Conservation (phyloP, 1,284 basidiomycete genomes). For the Mycena citricolor region DNA sequence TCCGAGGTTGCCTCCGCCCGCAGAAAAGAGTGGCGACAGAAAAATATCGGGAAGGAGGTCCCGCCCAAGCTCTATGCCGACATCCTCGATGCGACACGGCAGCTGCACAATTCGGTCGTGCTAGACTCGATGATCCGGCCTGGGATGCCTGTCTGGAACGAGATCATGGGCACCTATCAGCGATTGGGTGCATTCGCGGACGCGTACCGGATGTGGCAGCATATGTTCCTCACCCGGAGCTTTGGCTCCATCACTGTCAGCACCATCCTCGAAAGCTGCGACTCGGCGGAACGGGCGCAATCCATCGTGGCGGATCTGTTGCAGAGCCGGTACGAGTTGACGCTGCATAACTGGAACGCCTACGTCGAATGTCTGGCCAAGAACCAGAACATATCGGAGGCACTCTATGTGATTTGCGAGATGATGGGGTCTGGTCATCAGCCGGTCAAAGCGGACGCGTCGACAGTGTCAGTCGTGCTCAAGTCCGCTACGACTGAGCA, state of each 20-base stretch:
- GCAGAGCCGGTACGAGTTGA: constrained; percentile 51
- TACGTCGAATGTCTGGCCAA: constrained; percentile 90
- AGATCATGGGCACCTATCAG: constrained; percentile 90
- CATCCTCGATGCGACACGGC: constrained; percentile 54
- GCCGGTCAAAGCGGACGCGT: constrained; percentile 45
- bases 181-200: constrained; percentile 69
- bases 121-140: constrained; percentile 76
- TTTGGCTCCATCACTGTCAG: constrained; percentile 71
- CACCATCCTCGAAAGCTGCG: constrained; percentile 85
- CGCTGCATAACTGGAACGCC: constrained; percentile 70
- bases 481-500: constrained; percentile 44
- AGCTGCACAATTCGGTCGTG: constrained; percentile 77
- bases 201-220: constrained; percentile 81
- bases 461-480: constrained; percentile 51
- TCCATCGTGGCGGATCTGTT: constrained; percentile 54
- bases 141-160: constrained; percentile 78
- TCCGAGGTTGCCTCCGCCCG: constrained; percentile 39
- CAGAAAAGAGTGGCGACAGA: constrained; percentile 1
- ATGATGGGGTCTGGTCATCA: constrained; percentile 57
- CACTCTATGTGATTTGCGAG: constrained; percentile 60
- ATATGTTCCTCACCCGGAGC: constrained; percentile 57
- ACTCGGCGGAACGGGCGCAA: constrained; percentile 55
- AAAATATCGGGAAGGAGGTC: too few relatives aligned
- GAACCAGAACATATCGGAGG: constrained; percentile 65
- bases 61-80: constrained; percentile 30